Evolutionary conservation across 331 rosid genomes (phyloP).

Genomic region (Ulmus americana): DNA sequence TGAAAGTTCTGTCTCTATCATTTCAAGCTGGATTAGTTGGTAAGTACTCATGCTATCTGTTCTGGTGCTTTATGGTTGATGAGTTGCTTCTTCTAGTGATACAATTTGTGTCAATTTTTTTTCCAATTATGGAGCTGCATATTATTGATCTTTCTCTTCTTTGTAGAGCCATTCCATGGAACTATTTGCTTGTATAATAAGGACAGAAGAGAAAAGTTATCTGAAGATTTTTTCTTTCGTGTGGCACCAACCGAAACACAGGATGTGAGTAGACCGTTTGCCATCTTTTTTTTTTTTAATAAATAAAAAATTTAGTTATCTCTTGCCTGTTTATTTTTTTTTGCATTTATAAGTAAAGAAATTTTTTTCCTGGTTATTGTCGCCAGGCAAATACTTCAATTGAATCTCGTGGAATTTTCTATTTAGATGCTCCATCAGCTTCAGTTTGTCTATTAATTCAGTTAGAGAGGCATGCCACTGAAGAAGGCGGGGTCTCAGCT

Average conservation of each 20-base stretch:
- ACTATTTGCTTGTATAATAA: slow-evolving; percentile 94
- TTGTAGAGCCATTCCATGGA: slow-evolving; percentile 87
- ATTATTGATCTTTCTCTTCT: slow-evolving; percentile 40
- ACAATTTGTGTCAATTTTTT: neutral
- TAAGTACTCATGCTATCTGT: slow-evolving; percentile 40
- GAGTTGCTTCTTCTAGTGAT: slow-evolving; percentile 18
- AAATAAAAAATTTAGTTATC: neutral
- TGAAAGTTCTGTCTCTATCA: slow-evolving; percentile 72
- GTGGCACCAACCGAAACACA: slow-evolving; percentile 60
- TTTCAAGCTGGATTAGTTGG: slow-evolving; percentile 85
- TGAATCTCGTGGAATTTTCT: slow-evolving; percentile 71
- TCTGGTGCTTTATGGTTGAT: slow-evolving; percentile 19
- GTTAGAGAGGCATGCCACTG: slow-evolving; percentile 93
- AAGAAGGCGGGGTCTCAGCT: slow-evolving; percentile 88
- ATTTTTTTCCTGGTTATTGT: slow-evolving; percentile 17
- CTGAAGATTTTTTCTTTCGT: slow-evolving; percentile 84
- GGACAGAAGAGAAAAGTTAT: slow-evolving; percentile 91
- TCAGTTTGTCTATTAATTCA: slow-evolving; percentile 92
- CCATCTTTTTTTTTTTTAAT: neutral
- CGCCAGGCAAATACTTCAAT: slow-evolving; percentile 46
- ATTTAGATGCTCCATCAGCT: slow-evolving; percentile 87
- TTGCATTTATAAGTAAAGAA: slow-evolving; percentile 4
- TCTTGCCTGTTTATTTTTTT: neutral
- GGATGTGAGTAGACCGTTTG: slow-evolving; percentile 52
- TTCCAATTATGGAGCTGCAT: slow-evolving; percentile 24